phyloP scores from a whole-genome alignment of 768 basidiomycete species.

The Termitomyces bulborhizus region DNA sequence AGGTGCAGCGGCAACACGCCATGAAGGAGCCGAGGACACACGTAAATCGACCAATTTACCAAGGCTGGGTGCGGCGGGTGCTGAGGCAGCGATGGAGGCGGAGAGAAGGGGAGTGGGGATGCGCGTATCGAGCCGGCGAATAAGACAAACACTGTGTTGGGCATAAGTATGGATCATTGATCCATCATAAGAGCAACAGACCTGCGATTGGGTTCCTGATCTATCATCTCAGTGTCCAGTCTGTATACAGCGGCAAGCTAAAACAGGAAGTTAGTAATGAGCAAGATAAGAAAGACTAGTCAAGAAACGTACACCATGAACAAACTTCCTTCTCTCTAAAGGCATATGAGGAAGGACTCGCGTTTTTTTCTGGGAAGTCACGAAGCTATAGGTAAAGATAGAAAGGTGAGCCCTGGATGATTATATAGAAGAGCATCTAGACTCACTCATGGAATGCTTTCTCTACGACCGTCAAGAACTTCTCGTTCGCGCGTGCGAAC shows the following conservation, averaged over 20 bases:
- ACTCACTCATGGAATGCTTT: slow-evolving; percentile 77
- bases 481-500: slow-evolving; percentile 54
- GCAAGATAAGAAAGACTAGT: background rate
- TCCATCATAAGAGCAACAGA: slow-evolving; percentile 15
- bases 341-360: slow-evolving; percentile 83
- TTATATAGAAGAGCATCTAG: slow-evolving; percentile 9
- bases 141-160: slow-evolving; percentile 57
- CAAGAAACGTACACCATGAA: slow-evolving; percentile 53
- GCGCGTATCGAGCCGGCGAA: slow-evolving; percentile 78
- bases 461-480: slow-evolving; percentile 72
- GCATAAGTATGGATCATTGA: background rate
- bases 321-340: slow-evolving; percentile 74
- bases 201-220: slow-evolving; percentile 84
- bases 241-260: slow-evolving; percentile 76
- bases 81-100: slow-evolving; percentile 23
- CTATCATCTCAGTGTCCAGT: slow-evolving; percentile 81
- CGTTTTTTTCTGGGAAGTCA: slow-evolving; percentile 56
- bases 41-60: slow-evolving; percentile 61
- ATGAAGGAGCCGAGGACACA: slow-evolving; percentile 15
- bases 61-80: slow-evolving; percentile 30
- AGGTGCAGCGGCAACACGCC: slow-evolving; percentile 14
- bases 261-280: slow-evolving; percentile 1
- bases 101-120: slow-evolving; percentile 72
- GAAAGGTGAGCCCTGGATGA: background rate
- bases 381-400: slow-evolving; percentile 42